Evolutionary conservation across 176 grass and related monocot species (phyloP), one percentile per base, ranked within the genome.

Genomic region (Hsuehochloa calcarea): DNA sequence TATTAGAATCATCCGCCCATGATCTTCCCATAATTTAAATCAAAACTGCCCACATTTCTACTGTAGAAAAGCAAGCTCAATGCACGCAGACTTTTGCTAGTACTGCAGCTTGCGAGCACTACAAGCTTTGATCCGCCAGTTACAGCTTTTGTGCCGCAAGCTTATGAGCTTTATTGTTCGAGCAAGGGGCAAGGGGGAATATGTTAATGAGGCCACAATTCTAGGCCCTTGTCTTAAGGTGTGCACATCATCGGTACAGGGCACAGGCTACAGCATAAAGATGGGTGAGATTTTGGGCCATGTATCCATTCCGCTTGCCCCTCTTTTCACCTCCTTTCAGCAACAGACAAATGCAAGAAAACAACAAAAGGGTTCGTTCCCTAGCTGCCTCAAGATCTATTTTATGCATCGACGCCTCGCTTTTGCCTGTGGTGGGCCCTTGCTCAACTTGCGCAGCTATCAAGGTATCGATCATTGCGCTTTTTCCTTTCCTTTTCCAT

Each of bases 271-370:
- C 43, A 51, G 49, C 50, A 63, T 31, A 74, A 85, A 85, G 81
- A 37, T 39, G 49, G 51, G 67, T 79, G 84, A 82, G 80, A 74
- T 87, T 79, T 79, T 87, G 74, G 88, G 84, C 74, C 74, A 65
- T 87, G 80, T 39, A 84, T 87, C 73, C 79, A 40, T 90, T 62
- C 39, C 31, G 80, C 23, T 87, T 72, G 84, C 39, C 39, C 46
- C 62, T 65, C 44, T 27, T 63, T 72, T 45, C 39, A 26, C 45
- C 59, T 23, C 67, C 88, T 74, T 49, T 66, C 74, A 68, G 84
- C 89, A 60, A 84, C 74, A 65, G 80, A 90, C 89, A 90, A 84
- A 87, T 14, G 74, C 80, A 74, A 90, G 85, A 55, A 23, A 78
- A 82, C 88, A 78, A 79, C 66, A 37, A 39, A 55, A 76, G 16